Evolutionary conservation across 306 rosid species (phyloP), one percentile per base, ranked within the genome.

Genomic region (Senna tora): DNA sequence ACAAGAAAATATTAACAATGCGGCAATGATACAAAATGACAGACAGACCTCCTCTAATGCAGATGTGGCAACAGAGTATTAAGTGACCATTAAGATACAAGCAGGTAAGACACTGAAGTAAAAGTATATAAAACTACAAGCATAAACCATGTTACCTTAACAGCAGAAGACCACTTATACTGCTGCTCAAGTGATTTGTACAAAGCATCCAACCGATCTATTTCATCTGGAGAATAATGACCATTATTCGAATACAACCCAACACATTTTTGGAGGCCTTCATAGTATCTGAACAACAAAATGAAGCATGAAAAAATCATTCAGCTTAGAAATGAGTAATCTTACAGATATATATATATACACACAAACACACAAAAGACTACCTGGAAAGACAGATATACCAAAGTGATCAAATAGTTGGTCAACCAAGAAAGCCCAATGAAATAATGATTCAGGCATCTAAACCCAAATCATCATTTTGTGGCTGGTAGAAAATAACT

Each of bases 111-210:
- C 19, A 69, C 13, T 25, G 16, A 59, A 81, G 53, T 28, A 68
- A 63, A 56, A 46, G 72, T 14, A 51, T 14, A 59, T 19, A 52
- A 19, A 77, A 49, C 21, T 58, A 30, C 15, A 51, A 52, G 58
- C 59, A 49, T 46, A 59, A 43, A 75, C 64, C 38, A 21, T 57
- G 66, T 53, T 77, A 93, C 98, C 97, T 90, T 93, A 60, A 86
- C 97, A 73, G 97, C 96, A 75, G 97, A 93, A 56, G 98, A 93
- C 97, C 92, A 84, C 77, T 76, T 89, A 83, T 86, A 86, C 79
- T 93, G 92, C 87, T 87, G 88, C 73, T 71, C 79, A 62, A 93
- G 87, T 15, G 92, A 81, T 80, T 87, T 89, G 87, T 89, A 93
- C 75, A 93, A 79, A 67, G 80, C 80, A 79, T 89, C 92, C 64